Evolutionary conservation across 139 green algal species (phyloP).

Genomic region (Astrephomene gubernaculifera): DNA sequence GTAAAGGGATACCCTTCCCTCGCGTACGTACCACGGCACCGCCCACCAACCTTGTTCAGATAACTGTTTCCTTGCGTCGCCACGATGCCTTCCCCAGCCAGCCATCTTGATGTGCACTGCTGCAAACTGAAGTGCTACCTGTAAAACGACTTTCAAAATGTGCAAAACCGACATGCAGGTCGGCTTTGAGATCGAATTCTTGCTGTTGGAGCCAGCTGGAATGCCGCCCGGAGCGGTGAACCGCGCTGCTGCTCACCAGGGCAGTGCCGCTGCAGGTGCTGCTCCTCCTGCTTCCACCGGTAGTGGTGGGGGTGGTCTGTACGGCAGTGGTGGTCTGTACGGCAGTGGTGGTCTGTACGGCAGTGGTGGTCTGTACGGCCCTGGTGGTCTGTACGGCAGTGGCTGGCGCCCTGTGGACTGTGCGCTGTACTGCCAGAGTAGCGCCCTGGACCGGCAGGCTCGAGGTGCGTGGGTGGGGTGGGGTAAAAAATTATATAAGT

Average conservation of each 20-base stretch:
- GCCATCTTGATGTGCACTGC: not conserved
- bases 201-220: conserved; percentile 58
- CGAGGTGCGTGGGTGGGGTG: conserved; percentile 43
- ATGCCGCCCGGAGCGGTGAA: no score
- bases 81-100: not conserved
- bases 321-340: no score
- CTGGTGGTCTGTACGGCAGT: not conserved
- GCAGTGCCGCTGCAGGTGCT: no score
- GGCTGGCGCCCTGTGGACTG: conserved; percentile 49
- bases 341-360: no score
- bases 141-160: no score
- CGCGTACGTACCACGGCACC: not conserved
- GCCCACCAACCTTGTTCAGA: not conserved
- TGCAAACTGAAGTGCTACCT: no score
- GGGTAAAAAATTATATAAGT: no score
- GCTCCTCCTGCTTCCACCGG: no score
- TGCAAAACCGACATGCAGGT: no score
- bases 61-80: not conserved
- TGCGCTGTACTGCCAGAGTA: conserved; percentile 56
- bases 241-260: no score
- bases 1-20: not conserved
- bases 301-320: no score
- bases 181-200: conserved; percentile 72
- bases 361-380: not conserved
- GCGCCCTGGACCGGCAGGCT: conserved; percentile 47